Evolutionary conservation across 129 eudicot genomes (phyloP), one percentile per base, ranked within the genome.

Genomic region (Artemisia tridentata): DNA sequence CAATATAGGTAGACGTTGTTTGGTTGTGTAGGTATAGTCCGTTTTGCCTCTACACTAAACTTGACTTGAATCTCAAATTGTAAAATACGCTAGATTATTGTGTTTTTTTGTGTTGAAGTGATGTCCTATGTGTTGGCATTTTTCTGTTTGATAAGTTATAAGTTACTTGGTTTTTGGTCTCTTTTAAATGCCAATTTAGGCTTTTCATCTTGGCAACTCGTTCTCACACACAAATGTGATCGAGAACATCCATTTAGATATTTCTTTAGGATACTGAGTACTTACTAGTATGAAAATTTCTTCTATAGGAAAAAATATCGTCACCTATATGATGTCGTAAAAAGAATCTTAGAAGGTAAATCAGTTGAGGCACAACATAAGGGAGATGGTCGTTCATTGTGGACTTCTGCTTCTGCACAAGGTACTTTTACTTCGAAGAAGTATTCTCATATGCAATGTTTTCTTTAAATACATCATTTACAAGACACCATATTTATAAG

Each of bases 401-500:
- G 87, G 79, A 60, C 69, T 43, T 81, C 92, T 54, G 81, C 82
- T 25, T 89, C 92, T 55, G 90, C 88, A 18, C 88, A 79, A 75
- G 96, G 96, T 89, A 81, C 75, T 75, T 16, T 58, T 69, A 76
- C 49, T 48, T 17, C 11, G 31, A 69, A 51, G 27, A 76, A 60
- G 41, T 59, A 58, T 31, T 21, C 0, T 3, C 34, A 31, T 41
- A 19, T 34, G 9, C 58, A 9, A 6, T 61, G 57, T 27, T 56
- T 53, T 60, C 41, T 52, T 29, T 16, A n/a, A 60, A 38, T 18
- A 11, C 4, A n/a, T 21, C 9, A 54, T 56, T 67, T 55, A 75
- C 52, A 55, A 12, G 57, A 49, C 41, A 66, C 38, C 34, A 17
- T 69, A 51, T 69, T 49, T 61, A 63, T 62, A 43, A 69, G 20